Evolutionary conservation across 1,284 basidiomycete genomes (phyloP).

Genomic region (Gymnopus androsaceus): DNA sequence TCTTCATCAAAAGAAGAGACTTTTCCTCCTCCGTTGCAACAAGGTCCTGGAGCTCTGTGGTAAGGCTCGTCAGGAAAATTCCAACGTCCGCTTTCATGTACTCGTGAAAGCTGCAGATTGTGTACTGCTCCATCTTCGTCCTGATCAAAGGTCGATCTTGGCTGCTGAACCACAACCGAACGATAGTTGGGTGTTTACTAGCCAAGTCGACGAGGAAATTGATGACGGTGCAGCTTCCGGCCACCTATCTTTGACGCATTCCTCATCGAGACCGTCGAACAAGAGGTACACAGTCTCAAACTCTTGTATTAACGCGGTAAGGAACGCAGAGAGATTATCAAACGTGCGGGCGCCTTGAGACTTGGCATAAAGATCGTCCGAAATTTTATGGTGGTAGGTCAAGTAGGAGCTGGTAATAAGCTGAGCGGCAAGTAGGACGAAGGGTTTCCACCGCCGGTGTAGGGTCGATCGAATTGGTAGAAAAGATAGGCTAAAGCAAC

Average conservation of each 20-base stretch:
- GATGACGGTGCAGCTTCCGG: slow-evolving; percentile 13
- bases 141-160: slow-evolving; percentile 8
- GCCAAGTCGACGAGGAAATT: slow-evolving; percentile 17
- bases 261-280: slow-evolving; percentile 28
- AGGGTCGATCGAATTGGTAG: slow-evolving; percentile 20
- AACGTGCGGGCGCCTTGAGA: slow-evolving; percentile 16
- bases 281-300: slow-evolving; percentile 20
- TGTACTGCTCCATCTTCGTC: not conserved
- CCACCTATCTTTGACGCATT: slow-evolving; percentile 17
- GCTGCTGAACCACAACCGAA: slow-evolving; percentile 22
- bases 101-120: not conserved
- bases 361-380: slow-evolving; percentile 17
- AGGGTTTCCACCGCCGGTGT: slow-evolving; percentile 17
- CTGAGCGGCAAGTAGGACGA: slow-evolving; percentile 22
- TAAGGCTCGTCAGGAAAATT: not conserved
- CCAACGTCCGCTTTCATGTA: not conserved
- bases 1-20: slow-evolving; percentile 15
- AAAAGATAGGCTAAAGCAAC: slow-evolving; percentile 21
- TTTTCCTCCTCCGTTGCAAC: not conserved
- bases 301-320: slow-evolving; percentile 15
- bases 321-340: slow-evolving; percentile 18
- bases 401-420: slow-evolving; percentile 21
- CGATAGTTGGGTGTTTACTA: slow-evolving; percentile 6
- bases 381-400: slow-evolving; percentile 7
- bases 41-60: not conserved